phyloP scores from a whole-genome alignment of 306 rosid genomes.

The Mucuna pruriens region DNA sequence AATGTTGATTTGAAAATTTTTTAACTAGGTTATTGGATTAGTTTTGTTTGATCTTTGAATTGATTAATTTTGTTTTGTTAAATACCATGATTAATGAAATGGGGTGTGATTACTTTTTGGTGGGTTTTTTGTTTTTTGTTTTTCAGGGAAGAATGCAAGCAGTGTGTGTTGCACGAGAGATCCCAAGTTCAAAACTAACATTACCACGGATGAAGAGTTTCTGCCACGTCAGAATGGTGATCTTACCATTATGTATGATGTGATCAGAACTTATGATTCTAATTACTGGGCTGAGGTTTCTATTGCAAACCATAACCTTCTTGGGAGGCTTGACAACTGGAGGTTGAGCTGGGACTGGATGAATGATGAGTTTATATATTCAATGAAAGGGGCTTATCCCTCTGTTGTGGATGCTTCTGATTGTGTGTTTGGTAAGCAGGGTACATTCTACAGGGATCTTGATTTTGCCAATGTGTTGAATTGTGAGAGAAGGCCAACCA shows the following conservation, averaged over 20 bases:
- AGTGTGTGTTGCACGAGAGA: conserved; percentile 78
- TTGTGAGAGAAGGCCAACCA: conserved; percentile 80
- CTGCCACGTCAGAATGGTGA: conserved; percentile 85
- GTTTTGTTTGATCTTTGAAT: background rate
- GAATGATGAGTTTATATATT: conserved; percentile 71
- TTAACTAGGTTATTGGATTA: background rate
- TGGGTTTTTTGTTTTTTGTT: conserved; percentile 1
- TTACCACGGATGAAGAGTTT: conserved; percentile 57
- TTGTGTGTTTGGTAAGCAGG: conserved; percentile 79
- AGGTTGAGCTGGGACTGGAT: conserved; percentile 95
- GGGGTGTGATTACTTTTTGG: background rate
- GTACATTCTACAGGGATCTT: conserved; percentile 45
- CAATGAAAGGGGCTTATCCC: conserved; percentile 96
- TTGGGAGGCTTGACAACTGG: conserved; percentile 98
- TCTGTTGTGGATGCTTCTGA: conserved; percentile 78
- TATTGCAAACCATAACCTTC: conserved; percentile 80
- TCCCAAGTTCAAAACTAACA: conserved; percentile 57
- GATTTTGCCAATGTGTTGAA: conserved; percentile 82
- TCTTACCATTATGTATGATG: conserved; percentile 93
- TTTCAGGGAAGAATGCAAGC: conserved; percentile 64
- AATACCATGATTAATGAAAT: conserved; percentile 2
- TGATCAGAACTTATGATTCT: conserved; percentile 63
- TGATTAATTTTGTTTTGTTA: background rate
- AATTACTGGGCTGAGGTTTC: conserved; percentile 85
- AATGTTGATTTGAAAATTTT: background rate